Evolutionary conservation across 768 basidiomycete species (phyloP), one percentile per base, ranked within the genome.

Genomic region (Heimioporus sp.): DNA sequence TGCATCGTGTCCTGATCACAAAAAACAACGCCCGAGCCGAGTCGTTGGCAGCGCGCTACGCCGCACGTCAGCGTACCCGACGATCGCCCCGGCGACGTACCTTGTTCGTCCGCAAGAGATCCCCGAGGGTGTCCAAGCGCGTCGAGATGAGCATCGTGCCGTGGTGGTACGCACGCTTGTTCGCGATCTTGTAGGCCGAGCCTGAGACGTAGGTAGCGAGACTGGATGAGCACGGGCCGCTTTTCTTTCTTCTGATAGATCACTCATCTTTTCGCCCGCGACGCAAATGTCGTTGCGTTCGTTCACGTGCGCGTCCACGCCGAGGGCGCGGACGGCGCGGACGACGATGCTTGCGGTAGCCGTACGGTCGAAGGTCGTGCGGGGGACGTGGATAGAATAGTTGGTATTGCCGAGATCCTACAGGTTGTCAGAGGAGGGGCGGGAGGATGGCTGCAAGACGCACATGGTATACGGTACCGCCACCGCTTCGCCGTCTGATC

Each of bases 331-430:
- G 13, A 98, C 80, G 7, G 95, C 94, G 12, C 81, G 75, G 16
- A 89, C 75, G 21, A 94, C 76, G n/a, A 95, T 72, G 50, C 84
- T 78, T 0, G 91, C 87, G 0, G 94, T 95, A 17, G 74, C 78
- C 32, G 81, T 76, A 32, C 95, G 79, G 64, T 96, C 83, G 57
- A 99, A 98, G 0, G 85, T 75, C 5, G 76, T 62, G 6, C 96
- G 80, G 0, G 96, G 87, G 12, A 96, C 77, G 57, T 97, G 90
- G 53, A 99, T 89, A 0, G 94, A 97, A 69, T 92, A 98, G 65
- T 98, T 98, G 2, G 93, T 94, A 67, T 99, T 99, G 15, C 97
- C 97, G 16, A 94, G 72, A 65, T 99, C 97, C 97, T 98, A 5
- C 4, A 5, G 24, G 24, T 7, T 28, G 24, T 28, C 3, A 28